Percentiles rank a stretch among this genome's conserved stretches.
Evolutionary conservation across 331 rosid species (phyloP).

Genomic region (Cydonia oblonga): DNA sequence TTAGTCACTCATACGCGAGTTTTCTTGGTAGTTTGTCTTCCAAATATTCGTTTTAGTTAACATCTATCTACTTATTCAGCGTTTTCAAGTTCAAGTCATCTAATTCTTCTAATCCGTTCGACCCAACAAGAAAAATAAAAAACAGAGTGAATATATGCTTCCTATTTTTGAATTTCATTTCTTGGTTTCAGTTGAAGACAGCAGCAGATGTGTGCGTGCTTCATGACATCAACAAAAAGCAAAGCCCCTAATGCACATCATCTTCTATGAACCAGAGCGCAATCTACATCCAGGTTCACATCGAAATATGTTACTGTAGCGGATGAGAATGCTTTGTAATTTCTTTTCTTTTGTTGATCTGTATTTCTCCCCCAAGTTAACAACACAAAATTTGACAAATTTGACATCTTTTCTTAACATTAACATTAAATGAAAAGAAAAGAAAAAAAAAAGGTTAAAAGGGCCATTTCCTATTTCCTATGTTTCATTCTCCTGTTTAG

Average conservation of each 20-base stretch:
- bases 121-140: too few relatives aligned
- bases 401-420: background rate
- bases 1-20: background rate
- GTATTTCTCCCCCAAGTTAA: background rate
- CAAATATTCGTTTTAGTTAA: background rate
- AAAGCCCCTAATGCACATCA: conserved; percentile 31
- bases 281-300: background rate
- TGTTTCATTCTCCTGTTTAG: background rate
- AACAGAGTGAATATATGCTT: too few relatives aligned
- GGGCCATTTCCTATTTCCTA: background rate
- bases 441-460: too few relatives aligned
- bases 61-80: background rate
- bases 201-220: conserved; percentile 82
- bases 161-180: conserved; percentile 1
- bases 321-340: background rate
- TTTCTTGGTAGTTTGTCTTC: background rate
- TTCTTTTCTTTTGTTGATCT: background rate
- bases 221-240: conserved; percentile 65
- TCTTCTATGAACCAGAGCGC: background rate
- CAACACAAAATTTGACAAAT: background rate
- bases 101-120: too few relatives aligned
- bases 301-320: background rate
- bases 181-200: conserved; percentile 75
- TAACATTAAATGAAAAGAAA: too few relatives aligned
- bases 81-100: too few relatives aligned